Percentiles rank a stretch among this genome's conserved stretches.
Conservation (phyloP, 306 rosid species). For the Pterocarpus macrocarpus region DNA sequence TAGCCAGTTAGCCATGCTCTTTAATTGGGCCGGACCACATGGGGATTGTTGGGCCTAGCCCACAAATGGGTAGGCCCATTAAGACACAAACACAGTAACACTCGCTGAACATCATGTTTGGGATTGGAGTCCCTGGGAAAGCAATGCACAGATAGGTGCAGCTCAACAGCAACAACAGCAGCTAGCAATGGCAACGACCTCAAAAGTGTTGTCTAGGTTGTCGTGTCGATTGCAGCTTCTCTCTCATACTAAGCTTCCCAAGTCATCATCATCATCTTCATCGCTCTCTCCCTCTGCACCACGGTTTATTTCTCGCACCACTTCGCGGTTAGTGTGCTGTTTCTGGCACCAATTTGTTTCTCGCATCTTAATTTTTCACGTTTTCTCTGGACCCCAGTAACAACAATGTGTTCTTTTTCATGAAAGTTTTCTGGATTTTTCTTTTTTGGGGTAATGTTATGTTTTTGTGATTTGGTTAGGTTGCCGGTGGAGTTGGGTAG, state of each 20-base stretch:
- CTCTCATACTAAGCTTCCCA: background rate
- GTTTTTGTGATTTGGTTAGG: slow-evolving; percentile 42
- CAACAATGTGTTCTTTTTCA: background rate
- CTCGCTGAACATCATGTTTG: background rate
- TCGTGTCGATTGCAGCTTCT: background rate
- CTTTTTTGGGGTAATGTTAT: background rate
- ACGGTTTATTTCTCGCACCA: slow-evolving; percentile 44
- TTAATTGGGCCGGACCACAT: too few relatives aligned
- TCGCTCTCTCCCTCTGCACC: slow-evolving; percentile 42
- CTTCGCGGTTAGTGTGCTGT: slow-evolving; percentile 51
- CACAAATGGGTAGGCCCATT: background rate
- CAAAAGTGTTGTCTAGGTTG: background rate
- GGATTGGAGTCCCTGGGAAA: background rate
- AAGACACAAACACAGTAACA: too few relatives aligned
- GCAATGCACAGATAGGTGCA: background rate
- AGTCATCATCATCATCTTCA: background rate
- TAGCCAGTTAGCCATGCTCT: too few relatives aligned
- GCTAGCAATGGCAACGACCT: background rate
- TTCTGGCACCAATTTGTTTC: background rate
- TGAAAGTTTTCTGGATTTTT: background rate
- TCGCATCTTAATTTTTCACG: background rate
- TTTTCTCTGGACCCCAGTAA: background rate
- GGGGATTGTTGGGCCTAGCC: background rate
- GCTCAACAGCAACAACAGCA: background rate
- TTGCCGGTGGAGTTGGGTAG: slow-evolving; percentile 64